phyloP scores from a whole-genome alignment of 1,284 basidiomycete genomes.

The Golubevia pallescens region DNA sequence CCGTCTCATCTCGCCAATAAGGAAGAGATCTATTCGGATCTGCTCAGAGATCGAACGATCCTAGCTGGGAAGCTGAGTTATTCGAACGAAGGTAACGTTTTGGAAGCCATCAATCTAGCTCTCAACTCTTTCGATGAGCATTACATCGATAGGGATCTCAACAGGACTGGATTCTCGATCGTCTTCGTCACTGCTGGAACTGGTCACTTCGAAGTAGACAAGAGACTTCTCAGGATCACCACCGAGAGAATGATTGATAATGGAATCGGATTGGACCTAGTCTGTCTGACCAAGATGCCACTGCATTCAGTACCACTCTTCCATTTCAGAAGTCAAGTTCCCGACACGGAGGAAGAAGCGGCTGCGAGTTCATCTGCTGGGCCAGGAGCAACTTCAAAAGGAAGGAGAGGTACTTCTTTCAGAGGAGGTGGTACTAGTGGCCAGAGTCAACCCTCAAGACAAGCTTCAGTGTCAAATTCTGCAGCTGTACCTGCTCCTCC shows the following conservation, averaged over 20 bases:
- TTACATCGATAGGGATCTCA: conserved; percentile 92
- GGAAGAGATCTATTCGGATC: conserved; percentile 36
- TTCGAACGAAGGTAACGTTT: conserved; percentile 91
- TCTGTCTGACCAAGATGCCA: conserved; percentile 89
- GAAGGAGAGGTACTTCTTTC: background rate
- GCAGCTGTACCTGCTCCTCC: conserved; percentile 28
- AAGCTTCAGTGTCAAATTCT: conserved; percentile 1
- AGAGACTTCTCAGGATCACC: conserved; percentile 85
- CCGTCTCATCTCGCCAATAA: conserved; percentile 30
- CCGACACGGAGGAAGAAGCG: conserved; percentile 6
- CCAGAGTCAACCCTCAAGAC: conserved; percentile 17
- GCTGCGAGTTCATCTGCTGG: background rate
- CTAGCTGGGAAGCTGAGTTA: conserved; percentile 74
- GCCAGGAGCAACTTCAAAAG: background rate
- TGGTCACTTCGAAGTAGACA: conserved; percentile 90
- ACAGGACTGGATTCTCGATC: conserved; percentile 84
- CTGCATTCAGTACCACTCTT: conserved; percentile 76
- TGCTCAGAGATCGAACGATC: conserved; percentile 42
- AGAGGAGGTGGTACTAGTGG: conserved; percentile 19
- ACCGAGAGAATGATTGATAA: conserved; percentile 95
- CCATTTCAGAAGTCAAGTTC: conserved; percentile 36
- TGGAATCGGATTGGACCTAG: conserved; percentile 86
- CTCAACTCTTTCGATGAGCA: conserved; percentile 93
- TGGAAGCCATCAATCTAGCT: conserved; percentile 91
- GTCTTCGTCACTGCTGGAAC: conserved; percentile 91